Evolutionary conservation across 1,139 yeast genomes (phyloP), one percentile per base, ranked within the genome.

Genomic region (Yamadazyma triangularis): DNA sequence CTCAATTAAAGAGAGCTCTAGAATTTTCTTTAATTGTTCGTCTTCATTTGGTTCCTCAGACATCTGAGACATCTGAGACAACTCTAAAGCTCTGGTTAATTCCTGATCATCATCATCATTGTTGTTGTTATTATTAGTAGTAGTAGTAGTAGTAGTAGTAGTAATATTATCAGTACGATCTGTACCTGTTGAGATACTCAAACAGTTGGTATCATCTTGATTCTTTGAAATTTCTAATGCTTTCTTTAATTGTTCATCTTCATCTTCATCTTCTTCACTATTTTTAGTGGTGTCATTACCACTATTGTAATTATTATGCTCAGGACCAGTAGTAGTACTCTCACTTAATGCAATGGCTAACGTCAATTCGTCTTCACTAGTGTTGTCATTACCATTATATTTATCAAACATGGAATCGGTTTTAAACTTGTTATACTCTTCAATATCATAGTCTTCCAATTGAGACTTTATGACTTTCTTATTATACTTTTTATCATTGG

Each of bases 301-400:
- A n/a, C n/a, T n/a, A n/a, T n/a, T n/a, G n/a, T n/a, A n/a, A n/a
- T n/a, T n/a, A n/a, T n/a, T n/a, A n/a, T n/a, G n/a, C 9, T 18
- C 20, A 7, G 6, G 6, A 7, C 20, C 20, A 18, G 29, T 37
- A 24, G 38, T 37, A 13, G 43, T 36, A 39, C 77, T 63, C 42
- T 61, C 59, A 41, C 79, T 74, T 37, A 76, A 45, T 1, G 79
- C 81, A 40, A 75, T 44, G 0, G 81, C 81, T 33, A 75, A 47
- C 25, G 71, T 66, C 18, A 70, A 48, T 27, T 67, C 80, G 31
- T 58, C 64, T 26, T 64, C 73, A 11, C 63, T 69, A 1, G 57
- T 60, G 9, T 56, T 51, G 4, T 42, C 38, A 12, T 42, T 50
- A 7, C 74, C 75, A 43, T 74, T 74, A 42, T 62, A 75, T 47